phyloP scores from a whole-genome alignment of 805 yeast genomes.

The Saturnispora serradocipensis region DNA sequence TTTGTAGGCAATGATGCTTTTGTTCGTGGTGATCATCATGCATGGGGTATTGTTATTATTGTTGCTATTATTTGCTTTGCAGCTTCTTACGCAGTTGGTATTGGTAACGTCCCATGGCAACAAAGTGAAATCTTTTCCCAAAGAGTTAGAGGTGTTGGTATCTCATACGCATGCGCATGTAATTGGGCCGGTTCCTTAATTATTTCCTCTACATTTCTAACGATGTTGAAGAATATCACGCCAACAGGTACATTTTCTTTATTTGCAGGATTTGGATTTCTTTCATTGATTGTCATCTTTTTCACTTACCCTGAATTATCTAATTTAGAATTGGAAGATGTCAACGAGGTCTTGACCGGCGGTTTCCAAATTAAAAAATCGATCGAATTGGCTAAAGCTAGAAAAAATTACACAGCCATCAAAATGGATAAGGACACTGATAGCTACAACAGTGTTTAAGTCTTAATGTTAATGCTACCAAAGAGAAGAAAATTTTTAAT shows the following conservation, averaged over 20 bases:
- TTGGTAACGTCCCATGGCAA: constrained; percentile 98
- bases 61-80: constrained; percentile 80
- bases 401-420: constrained; percentile 16
- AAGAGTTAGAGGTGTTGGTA: constrained; percentile 86
- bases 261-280: constrained; percentile 71
- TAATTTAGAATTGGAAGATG: constrained; percentile 85
- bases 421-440: constrained; percentile 7
- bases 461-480: not conserved
- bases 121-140: constrained; percentile 94
- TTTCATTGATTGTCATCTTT: constrained; percentile 65
- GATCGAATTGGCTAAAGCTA: constrained; percentile 41
- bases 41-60: constrained; percentile 86
- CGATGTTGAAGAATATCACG: constrained; percentile 87
- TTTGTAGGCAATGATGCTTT: constrained; percentile 42
- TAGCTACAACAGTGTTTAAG: constrained; percentile 6
- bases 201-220: constrained; percentile 84
- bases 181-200: constrained; percentile 94
- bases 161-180: constrained; percentile 82
- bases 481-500: not conserved
- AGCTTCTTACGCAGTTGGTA: constrained; percentile 87
- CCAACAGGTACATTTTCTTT: constrained; percentile 92
- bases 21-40: constrained; percentile 41
- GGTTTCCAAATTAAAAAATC: constrained; percentile 81
- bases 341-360: constrained; percentile 66
- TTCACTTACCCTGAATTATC: constrained; percentile 90